Evolutionary conservation across 495 filamentous ascomycete genomes (phyloP), one percentile per base, ranked within the genome.

Genomic region (Aspergillus carlsbadensis): DNA sequence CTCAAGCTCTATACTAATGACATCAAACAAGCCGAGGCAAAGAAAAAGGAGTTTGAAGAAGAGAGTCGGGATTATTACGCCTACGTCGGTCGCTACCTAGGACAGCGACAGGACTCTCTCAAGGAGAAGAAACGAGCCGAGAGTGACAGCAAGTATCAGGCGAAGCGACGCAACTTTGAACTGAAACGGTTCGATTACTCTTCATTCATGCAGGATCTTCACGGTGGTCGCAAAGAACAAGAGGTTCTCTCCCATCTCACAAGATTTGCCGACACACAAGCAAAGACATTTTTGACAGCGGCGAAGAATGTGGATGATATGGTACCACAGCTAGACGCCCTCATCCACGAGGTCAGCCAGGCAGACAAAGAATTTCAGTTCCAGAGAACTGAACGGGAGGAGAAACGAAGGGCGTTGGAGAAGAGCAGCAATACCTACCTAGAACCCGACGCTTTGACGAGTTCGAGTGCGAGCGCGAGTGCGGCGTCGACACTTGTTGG

Each of bases 171-270:
- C 35, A 96, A 90, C 57, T 99, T 97, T 61, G 94, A 99, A 72
- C 77, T 99, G 36, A 97, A 91, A 73, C 87, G 95, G 10, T 99
- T 99, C 57, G 94, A 99, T 72, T 99, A 99, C 70, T 97, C 92
- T 15, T 96, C 91, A 10, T 99, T 98, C 68, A 96, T 99, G 91
- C 92, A 97, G 57, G 94, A 99, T 75, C 79, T 99, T 10, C 94
- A 97, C 63, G 94, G 94, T 21, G 94, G 94, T 26, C 89, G 94
- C 56, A 98, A 98, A 65, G 95, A 99, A 61, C 94, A 98, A 67
- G 94, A 98, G 67, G 88, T 99, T 18, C 77, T 99, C 20, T 98
- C 95, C 13, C 91, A 96, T 68, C 78, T 99, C 37, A 98, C 94
- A 17, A 93, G 89, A 67, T 99, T 92, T 69, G 94, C 94, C 3